A percentile compares a stretch with the other conserved stretches of the same genome.
Evolutionary conservation across 768 basidiomycete genomes (phyloP).

Genomic region (Suillus weaverae): DNA sequence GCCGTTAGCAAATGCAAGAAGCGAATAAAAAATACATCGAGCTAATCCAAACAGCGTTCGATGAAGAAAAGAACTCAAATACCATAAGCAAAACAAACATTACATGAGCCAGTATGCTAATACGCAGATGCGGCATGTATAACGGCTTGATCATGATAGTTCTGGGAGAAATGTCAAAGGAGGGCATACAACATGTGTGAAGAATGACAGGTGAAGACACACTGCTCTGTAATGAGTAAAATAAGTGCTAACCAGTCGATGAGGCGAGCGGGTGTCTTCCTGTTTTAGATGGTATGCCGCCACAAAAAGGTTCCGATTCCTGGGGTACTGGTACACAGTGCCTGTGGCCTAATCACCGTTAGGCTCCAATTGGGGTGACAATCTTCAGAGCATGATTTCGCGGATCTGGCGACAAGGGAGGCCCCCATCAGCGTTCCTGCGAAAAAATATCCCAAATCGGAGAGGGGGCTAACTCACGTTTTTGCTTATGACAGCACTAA

Average conservation of each 20-base stretch:
- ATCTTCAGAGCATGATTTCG: conserved; percentile 47
- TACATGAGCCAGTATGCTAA: not conserved
- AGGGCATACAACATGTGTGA: not conserved
- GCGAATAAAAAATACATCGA: not conserved
- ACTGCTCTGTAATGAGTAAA: not conserved
- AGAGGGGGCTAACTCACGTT: conserved; percentile 51
- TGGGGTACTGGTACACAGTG: not conserved
- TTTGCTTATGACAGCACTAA: conserved; percentile 66
- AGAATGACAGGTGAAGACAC: not conserved
- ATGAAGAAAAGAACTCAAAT: not conserved
- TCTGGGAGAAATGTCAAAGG: not conserved
- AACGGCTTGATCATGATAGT: not conserved
- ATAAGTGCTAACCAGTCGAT: not conserved
- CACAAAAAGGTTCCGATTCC: not conserved
- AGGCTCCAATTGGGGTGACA: not conserved
- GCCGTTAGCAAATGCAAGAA: not conserved
- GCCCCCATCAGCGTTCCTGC: conserved; percentile 8
- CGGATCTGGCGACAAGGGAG: conserved; percentile 42
- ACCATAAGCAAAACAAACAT: not conserved
- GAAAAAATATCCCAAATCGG: conserved; percentile 2
- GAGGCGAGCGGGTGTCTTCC: not conserved
- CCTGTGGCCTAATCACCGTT: not conserved
- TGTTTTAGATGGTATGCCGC: not conserved
- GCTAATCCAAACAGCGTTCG: not conserved
- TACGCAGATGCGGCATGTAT: not conserved